Evolutionary conservation across 1,284 basidiomycete species (phyloP), one percentile per base, ranked within the genome.

Genomic region (Ustilago sp.): DNA sequence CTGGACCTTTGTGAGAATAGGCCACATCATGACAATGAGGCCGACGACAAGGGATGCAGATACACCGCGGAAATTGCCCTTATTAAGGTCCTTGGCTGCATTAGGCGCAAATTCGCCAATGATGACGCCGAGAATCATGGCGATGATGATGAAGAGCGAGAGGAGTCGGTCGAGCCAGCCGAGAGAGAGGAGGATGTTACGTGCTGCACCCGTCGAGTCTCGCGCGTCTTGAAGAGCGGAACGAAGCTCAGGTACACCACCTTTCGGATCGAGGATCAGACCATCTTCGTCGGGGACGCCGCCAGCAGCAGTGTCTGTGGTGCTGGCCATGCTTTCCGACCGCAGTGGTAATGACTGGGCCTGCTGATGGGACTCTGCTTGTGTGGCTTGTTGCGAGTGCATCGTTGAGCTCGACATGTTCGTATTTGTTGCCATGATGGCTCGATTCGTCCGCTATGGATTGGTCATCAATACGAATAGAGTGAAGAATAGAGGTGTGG

Each of bases 1-100:
- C 81, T 92, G 91, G 8, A 83, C 91, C 87, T 92, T 92, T 48
- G 92, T 91, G 15, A 85, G 66, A 48, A 92, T 90, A 1, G 93
- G 94, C 92, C 93, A 94, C 92, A 95, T 95, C 94, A 95, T 95
- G 60, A 94, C 88, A 31, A 94, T 65, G 93, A 89, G 2, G 7
- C 82, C 82, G 17, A 85, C 73, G 9, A 77, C 78, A n/a, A 85
- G 60, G 2, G 83, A 84, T 0, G 85, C 76, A 0, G 83, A 81
- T 0, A 87, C 86, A 31, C 86, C 85, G 9, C 85, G 79, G 38
- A 87, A 83, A 45, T 83, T 65, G 56, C 84, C 83, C n/a, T 63
- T 63, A 32, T 81, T 63, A 12, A 87, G 79, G 1, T 81, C 81
- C 17, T 69, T 41, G 17, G 74, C 39, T 2, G 73, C 79, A 39